Evolutionary conservation across 768 basidiomycete species (phyloP).

Genomic region (Auriscalpium orientale): DNA sequence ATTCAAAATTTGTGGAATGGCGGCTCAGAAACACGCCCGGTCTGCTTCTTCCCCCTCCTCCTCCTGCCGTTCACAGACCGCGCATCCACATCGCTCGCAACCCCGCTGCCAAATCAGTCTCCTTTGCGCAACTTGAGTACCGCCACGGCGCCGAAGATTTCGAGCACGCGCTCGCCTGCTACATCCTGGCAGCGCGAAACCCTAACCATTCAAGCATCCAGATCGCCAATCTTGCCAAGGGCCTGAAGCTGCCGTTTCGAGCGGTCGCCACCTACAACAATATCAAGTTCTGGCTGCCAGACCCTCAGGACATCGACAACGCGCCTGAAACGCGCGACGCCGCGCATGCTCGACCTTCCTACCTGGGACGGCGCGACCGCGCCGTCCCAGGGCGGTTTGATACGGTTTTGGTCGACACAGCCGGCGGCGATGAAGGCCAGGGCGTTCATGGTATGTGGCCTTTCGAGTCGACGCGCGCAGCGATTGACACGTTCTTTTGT

Average conservation of each 20-base stretch:
- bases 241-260: constrained; percentile 14
- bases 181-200: constrained; percentile 8
- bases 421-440: background rate
- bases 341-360: constrained; percentile 26
- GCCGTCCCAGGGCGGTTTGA: constrained; percentile 27
- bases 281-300: constrained; percentile 14
- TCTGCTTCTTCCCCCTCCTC: no score
- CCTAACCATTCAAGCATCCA: constrained; percentile 14
- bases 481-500: background rate
- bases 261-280: constrained; percentile 26
- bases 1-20: no score
- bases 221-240: constrained; percentile 14
- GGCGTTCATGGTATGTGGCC: no score
- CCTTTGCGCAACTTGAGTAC: background rate
- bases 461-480: constrained; percentile 15
- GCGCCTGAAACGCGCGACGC: constrained; percentile 18
- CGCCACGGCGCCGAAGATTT: background rate
- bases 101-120: background rate
- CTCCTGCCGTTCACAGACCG: background rate
- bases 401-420: constrained; percentile 22
- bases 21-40: no score
- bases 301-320: background rate
- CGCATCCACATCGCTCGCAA: background rate
- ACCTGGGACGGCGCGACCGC: constrained; percentile 7
- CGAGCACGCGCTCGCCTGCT: constrained; percentile 17